These are phyloP conservation scores for Ustilago tritici DNA, from an alignment of 1,284 basidiomycete species.

Conservation along the genomic window DNA sequence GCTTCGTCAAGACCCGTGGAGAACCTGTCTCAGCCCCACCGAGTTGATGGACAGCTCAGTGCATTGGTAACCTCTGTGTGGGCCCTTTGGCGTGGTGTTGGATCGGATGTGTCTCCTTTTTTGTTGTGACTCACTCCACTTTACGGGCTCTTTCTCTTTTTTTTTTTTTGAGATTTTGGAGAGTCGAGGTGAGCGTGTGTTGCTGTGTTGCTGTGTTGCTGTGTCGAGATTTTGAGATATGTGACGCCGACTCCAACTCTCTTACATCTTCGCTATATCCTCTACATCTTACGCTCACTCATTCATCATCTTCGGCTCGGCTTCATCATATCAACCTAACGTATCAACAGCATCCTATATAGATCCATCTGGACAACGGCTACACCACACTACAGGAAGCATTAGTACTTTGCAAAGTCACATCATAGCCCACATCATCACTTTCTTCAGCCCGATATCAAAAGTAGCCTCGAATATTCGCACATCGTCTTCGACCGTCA, in stretches of 20 bases:
- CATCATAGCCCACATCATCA: background rate
- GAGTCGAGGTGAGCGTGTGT: background rate
- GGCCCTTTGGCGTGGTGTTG: background rate
- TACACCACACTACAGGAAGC: background rate
- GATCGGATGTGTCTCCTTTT: slow-evolving; percentile 2
- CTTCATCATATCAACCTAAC: background rate
- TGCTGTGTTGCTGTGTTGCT: background rate
- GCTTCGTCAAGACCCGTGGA: too few species aligned
- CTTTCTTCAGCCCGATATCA: background rate
- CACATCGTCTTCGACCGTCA: background rate
- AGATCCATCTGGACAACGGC: background rate
- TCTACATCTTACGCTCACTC: background rate
- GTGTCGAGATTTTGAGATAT: background rate
- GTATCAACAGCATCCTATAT: background rate
- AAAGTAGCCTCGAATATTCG: background rate
- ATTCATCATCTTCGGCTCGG: background rate
- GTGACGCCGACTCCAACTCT: background rate
- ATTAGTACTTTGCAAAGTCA: background rate
- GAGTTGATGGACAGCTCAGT: background rate
- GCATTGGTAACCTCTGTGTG: background rate
- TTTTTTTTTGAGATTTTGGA: background rate
- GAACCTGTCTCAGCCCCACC: background rate
- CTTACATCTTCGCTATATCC: background rate
- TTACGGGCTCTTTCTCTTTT: slow-evolving; percentile 17
- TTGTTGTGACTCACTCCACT: slow-evolving; percentile 18